phyloP scores from a whole-genome alignment of 352 stramenopile genomes.

The Globisporangium paddicum region DNA sequence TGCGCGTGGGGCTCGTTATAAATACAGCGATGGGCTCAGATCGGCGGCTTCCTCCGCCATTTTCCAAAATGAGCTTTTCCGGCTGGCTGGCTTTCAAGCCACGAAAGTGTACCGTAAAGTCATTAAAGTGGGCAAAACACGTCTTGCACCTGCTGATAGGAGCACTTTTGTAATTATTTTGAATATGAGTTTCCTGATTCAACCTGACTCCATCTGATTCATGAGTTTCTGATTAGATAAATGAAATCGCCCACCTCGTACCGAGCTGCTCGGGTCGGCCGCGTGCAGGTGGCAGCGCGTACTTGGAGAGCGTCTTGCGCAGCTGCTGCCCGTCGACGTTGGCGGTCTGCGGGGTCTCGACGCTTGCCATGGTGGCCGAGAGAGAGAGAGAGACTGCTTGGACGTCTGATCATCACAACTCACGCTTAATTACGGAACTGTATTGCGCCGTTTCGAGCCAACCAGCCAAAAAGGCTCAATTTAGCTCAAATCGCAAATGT shows the following conservation, averaged over 20 bases:
- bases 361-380: slow-evolving; percentile 11
- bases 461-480: slow-evolving; percentile 3
- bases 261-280: slow-evolving; percentile 65
- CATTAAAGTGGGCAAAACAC: too few species aligned
- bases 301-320: slow-evolving; percentile 80
- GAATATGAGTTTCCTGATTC: too few species aligned
- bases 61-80: slow-evolving; percentile 1
- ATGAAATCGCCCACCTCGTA: too few species aligned
- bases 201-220: too few species aligned
- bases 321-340: slow-evolving; percentile 46
- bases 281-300: slow-evolving; percentile 83
- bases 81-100: not conserved
- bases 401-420: slow-evolving; percentile 4
- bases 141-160: too few species aligned
- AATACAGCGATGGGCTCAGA: not conserved
- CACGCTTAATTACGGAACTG: too few species aligned
- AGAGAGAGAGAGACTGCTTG: slow-evolving; percentile 11
- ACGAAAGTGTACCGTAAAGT: too few species aligned
- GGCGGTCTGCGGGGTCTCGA: slow-evolving; percentile 8
- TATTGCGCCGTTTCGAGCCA: slow-evolving; percentile 12
- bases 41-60: slow-evolving; percentile 3
- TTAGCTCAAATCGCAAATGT: not conserved
- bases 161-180: too few species aligned
- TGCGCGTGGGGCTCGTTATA: slow-evolving; percentile 6
- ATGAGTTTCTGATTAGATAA: too few species aligned